Conservation (phyloP, 2,329 filamentous ascomycete genomes). For the Ascochyta clinopodiicola region DNA sequence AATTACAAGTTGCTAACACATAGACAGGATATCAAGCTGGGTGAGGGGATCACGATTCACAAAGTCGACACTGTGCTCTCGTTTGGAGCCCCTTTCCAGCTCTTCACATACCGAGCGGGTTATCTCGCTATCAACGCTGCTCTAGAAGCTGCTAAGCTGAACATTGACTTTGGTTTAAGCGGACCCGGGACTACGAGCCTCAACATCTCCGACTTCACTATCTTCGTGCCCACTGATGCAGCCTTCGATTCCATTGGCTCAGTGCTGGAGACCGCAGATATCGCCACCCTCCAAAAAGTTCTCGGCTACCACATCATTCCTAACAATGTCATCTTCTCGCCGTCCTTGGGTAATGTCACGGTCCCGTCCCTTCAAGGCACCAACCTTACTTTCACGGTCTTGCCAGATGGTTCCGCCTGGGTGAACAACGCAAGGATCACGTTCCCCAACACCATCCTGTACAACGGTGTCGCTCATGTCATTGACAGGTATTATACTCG, state of each 20-base stretch:
- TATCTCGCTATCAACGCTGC: constrained; percentile 34
- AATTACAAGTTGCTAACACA: neutral
- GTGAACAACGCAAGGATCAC: constrained; percentile 35
- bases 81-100: constrained; percentile 36
- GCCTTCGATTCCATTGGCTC: constrained; percentile 69
- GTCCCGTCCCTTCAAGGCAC: constrained; percentile 30
- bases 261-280: constrained; percentile 25
- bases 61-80: constrained; percentile 35
- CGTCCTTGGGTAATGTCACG: constrained; percentile 33
- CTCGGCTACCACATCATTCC: constrained; percentile 39
- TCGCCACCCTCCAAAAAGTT: constrained; percentile 28
- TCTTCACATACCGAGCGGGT: constrained; percentile 36
- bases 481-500: constrained; percentile 27
- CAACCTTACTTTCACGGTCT: constrained; percentile 32
- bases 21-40: constrained; percentile 32
- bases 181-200: constrained; percentile 23
- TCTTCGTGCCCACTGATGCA: constrained; percentile 78
- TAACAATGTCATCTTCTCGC: constrained; percentile 35
- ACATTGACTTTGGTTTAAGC: constrained; percentile 28
- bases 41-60: constrained; percentile 36
- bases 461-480: constrained; percentile 36
- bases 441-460: constrained; percentile 34
- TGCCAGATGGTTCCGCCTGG: constrained; percentile 32
- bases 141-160: constrained; percentile 27
- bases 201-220: constrained; percentile 68